phyloP scores from a whole-genome alignment of 2,329 filamentous ascomycete species.

The Mycogone perniciosa region DNA sequence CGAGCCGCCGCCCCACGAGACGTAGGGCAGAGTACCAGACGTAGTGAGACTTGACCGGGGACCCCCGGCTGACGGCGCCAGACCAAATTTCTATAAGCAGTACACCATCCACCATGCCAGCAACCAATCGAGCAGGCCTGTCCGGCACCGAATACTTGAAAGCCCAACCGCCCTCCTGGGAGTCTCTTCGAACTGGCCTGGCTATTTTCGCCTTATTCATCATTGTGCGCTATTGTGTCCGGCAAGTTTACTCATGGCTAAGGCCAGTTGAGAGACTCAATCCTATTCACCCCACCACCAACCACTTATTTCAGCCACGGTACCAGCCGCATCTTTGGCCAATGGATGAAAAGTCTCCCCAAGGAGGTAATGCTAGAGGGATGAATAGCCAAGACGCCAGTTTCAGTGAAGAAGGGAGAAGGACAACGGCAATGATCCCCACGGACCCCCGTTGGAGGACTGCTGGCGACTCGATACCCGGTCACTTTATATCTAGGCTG shows the following conservation, averaged over 20 bases:
- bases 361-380: background rate
- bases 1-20: constrained; percentile 23
- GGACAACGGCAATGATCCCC: constrained; percentile 2
- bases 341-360: constrained; percentile 23
- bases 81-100: constrained; percentile 24
- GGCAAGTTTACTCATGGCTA: constrained; percentile 22
- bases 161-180: constrained; percentile 24
- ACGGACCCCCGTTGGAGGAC: constrained; percentile 23
- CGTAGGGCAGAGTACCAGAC: constrained; percentile 27
- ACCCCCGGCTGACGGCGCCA: constrained; percentile 28
- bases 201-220: constrained; percentile 30
- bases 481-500: constrained; percentile 30
- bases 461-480: constrained; percentile 21
- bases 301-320: constrained; percentile 16
- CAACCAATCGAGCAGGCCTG: constrained; percentile 28
- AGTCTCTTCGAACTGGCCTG: constrained; percentile 23
- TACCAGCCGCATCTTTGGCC: constrained; percentile 17
- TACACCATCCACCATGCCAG: constrained; percentile 24
- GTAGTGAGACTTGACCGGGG: constrained; percentile 26
- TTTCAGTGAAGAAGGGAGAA: constrained; percentile 12
- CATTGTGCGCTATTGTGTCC: constrained; percentile 27
- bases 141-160: constrained; percentile 21
- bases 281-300: constrained; percentile 14
- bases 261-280: constrained; percentile 21
- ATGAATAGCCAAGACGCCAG: constrained; percentile 3